Percentiles rank a stretch among this genome's conserved stretches.
phyloP scores from a whole-genome alignment of 2,329 filamentous ascomycete species.

The Hypoxylon sp. region DNA sequence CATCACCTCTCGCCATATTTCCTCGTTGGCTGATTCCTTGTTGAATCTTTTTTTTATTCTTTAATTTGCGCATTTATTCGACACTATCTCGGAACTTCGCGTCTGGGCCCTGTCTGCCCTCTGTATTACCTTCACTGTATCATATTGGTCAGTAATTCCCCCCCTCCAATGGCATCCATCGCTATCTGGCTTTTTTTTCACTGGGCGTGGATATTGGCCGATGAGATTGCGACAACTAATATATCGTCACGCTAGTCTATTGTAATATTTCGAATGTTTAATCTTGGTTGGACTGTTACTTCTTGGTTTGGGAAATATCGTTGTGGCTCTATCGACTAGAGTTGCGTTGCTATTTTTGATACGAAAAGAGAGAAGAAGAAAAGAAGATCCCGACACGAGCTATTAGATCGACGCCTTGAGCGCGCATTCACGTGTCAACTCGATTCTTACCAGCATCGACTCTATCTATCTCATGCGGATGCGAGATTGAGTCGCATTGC shows the following conservation, averaged over 20 bases:
- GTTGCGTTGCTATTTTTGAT: slow-evolving; percentile 29
- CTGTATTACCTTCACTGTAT: slow-evolving; percentile 49
- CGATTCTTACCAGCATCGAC: slow-evolving; percentile 22
- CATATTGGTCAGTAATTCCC: slow-evolving; percentile 54
- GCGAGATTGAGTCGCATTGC: slow-evolving; percentile 27
- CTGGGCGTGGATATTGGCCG: slow-evolving; percentile 20
- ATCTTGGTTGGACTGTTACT: slow-evolving; percentile 39
- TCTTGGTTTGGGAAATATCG: slow-evolving; percentile 26
- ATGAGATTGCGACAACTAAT: slow-evolving; percentile 37
- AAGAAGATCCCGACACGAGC: background rate
- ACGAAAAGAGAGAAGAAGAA: slow-evolving; percentile 15
- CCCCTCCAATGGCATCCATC: slow-evolving; percentile 42
- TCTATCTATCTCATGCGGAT: slow-evolving; percentile 32
- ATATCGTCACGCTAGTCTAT: slow-evolving; percentile 38
- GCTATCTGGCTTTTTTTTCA: slow-evolving; percentile 17
- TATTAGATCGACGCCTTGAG: slow-evolving; percentile 17
- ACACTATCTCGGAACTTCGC: slow-evolving; percentile 35
- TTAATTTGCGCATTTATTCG: slow-evolving; percentile 38
- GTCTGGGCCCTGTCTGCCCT: slow-evolving; percentile 40
- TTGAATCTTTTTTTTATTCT: slow-evolving; percentile 9
- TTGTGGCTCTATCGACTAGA: slow-evolving; percentile 30
- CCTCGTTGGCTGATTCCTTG: slow-evolving; percentile 35
- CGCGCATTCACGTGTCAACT: slow-evolving; percentile 13
- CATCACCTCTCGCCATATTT: slow-evolving; percentile 28
- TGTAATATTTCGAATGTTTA: slow-evolving; percentile 47